Percentiles rank a stretch among this genome's conserved stretches.
These are phyloP conservation scores for Brassica incana DNA, from an alignment of 345 rosid species.

Conservation along the genomic window DNA sequence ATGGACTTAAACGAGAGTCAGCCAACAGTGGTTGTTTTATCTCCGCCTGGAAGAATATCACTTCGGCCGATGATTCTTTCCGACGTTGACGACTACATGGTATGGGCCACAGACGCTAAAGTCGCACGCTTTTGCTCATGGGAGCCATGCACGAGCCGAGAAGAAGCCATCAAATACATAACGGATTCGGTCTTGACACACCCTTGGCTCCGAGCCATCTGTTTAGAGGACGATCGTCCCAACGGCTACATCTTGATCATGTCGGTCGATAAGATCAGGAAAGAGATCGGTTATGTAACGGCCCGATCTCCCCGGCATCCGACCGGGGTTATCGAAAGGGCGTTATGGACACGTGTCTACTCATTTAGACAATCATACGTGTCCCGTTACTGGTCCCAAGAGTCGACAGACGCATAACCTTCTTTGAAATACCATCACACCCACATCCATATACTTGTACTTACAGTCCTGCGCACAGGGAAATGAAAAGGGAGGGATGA, in stretches of 20 bases:
- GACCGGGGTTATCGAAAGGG: no score
- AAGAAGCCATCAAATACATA: conserved; percentile 47
- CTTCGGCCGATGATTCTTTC: conserved; percentile 46
- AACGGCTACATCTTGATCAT: conserved; percentile 57
- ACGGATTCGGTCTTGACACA: conserved; percentile 41
- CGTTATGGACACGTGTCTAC: no score
- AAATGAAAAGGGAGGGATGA: no score
- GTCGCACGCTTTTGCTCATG: conserved; percentile 57
- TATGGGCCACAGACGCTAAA: conserved; percentile 55
- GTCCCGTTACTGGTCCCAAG: no score
- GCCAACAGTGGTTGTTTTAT: background rate
- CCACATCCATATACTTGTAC: no score
- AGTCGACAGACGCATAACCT: no score
- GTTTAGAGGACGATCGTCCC: conserved; percentile 46
- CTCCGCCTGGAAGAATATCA: conserved; percentile 26
- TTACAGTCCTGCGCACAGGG: no score
- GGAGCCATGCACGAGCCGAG: conserved; percentile 55
- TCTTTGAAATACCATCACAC: no score
- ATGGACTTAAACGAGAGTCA: background rate
- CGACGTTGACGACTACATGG: conserved; percentile 69
- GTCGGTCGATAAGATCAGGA: conserved; percentile 49
- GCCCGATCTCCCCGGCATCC: no score
- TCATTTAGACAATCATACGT: no score
- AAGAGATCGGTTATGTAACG: conserved; percentile 50
- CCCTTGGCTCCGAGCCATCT: conserved; percentile 67